Conservation (phyloP, 2,329 filamentous ascomycete species). For the Fusarium circinatum region DNA sequence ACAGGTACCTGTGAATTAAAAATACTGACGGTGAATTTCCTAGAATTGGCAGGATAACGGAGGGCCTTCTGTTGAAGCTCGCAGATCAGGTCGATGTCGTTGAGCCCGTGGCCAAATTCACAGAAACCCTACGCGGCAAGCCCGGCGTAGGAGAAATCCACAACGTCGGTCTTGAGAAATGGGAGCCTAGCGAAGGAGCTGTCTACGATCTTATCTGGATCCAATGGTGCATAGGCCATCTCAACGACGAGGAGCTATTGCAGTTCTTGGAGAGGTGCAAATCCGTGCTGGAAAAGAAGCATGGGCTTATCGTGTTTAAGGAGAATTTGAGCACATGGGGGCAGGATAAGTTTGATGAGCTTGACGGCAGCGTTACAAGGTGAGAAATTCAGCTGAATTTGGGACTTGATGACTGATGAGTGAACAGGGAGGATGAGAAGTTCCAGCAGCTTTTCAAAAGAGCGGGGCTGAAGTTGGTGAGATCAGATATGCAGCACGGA, state of each 20-base stretch:
- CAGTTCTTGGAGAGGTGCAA: slow-evolving; percentile 73
- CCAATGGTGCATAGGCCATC: slow-evolving; percentile 89
- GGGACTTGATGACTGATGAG: rapidly evolving
- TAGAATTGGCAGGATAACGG: slow-evolving; percentile 85
- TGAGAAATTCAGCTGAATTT: slow-evolving; percentile 38
- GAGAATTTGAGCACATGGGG: slow-evolving; percentile 75
- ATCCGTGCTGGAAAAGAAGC: slow-evolving; percentile 45
- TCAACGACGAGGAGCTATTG: slow-evolving; percentile 79
- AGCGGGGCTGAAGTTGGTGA: slow-evolving; percentile 75
- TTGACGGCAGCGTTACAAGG: slow-evolving; percentile 82
- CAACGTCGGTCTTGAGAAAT: slow-evolving; percentile 79
- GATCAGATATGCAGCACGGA: slow-evolving; percentile 77
- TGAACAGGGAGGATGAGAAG: slow-evolving; percentile 67
- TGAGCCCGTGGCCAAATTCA: slow-evolving; percentile 87
- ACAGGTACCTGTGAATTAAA: rapidly evolving
- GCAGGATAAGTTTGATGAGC: slow-evolving; percentile 77
- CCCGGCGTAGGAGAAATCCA: slow-evolving; percentile 71
- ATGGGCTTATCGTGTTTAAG: slow-evolving; percentile 52
- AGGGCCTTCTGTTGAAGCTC: slow-evolving; percentile 77
- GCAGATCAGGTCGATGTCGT: slow-evolving; percentile 82
- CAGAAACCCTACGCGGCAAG: slow-evolving; percentile 66
- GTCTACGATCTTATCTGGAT: slow-evolving; percentile 86
- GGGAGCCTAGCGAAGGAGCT: slow-evolving; percentile 59
- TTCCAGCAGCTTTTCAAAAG: slow-evolving; percentile 75
- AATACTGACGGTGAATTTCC: rapidly evolving